A percentile compares a stretch with the other conserved stretches of the same genome.
Evolutionary conservation across 257 asterid species (phyloP).

Genomic region (Fraxinus excelsior): DNA sequence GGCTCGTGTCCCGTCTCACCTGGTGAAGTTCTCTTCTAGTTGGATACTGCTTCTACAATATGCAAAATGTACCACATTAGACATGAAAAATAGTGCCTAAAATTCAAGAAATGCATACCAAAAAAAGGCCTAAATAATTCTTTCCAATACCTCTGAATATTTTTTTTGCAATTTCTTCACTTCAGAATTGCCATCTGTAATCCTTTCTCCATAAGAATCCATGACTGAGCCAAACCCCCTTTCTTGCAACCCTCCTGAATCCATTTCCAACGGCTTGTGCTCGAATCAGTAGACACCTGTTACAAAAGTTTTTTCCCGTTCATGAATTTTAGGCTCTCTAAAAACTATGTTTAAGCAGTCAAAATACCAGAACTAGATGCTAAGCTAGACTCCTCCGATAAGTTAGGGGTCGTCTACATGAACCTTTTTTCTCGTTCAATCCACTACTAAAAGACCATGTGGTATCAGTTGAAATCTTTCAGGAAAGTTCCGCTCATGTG

Average conservation of each 20-base stretch:
- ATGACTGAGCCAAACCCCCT: slow-evolving; percentile 42
- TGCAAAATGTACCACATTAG: not conserved
- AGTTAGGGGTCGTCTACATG: too few relatives aligned
- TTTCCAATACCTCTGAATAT: slow-evolving; percentile 45
- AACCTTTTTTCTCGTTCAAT: too few relatives aligned
- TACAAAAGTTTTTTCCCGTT: not conserved
- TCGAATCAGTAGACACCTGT: not conserved
- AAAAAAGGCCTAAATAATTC: not conserved
- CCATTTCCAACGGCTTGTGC: slow-evolving; percentile 17
- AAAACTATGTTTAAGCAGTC: not conserved
- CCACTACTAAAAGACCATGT: too few relatives aligned
- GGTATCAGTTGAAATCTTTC: too few relatives aligned
- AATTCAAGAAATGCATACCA: slow-evolving; percentile 9
- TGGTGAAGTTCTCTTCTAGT: slow-evolving; percentile 55
- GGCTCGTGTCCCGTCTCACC: slow-evolving; percentile 44
- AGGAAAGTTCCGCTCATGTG: too few relatives aligned
- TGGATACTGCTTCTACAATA: slow-evolving; percentile 34
- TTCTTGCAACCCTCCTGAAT: slow-evolving; percentile 30
- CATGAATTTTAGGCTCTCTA: not conserved
- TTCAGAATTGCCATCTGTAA: slow-evolving; percentile 36
- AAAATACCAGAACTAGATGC: too few relatives aligned
- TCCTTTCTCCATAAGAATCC: slow-evolving; percentile 37
- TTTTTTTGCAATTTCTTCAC: slow-evolving; percentile 32
- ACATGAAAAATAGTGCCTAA: not conserved
- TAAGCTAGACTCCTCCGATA: too few relatives aligned